These are phyloP conservation scores for Clitocybe nebularis DNA, from an alignment of 1,284 basidiomycete genomes.

Conservation along the genomic window DNA sequence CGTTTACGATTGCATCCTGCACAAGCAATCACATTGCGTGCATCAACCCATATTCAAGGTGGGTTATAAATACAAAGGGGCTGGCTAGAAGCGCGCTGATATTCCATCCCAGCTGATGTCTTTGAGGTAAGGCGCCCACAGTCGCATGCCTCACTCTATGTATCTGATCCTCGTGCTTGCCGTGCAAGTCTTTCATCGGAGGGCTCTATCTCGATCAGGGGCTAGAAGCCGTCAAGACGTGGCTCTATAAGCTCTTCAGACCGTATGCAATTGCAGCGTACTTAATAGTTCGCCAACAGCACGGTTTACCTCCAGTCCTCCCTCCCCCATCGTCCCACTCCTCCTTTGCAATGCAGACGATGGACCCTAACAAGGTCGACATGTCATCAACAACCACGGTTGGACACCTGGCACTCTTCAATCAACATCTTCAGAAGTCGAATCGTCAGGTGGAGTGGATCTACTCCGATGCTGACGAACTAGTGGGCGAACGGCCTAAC, in stretches of 20 bases:
- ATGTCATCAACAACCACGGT: constrained; percentile 25
- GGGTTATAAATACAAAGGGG: no score
- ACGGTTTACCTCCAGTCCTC: constrained; percentile 44
- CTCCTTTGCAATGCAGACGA: constrained; percentile 11
- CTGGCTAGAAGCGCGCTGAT: no score
- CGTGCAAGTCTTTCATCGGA: constrained; percentile 67
- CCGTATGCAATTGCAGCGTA: constrained; percentile 65
- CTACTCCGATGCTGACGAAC: constrained; percentile 46
- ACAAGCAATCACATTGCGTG: constrained; percentile 62
- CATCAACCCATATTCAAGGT: constrained; percentile 70
- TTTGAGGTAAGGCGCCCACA: constrained; percentile 74
- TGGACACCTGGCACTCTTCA: constrained; percentile 73
- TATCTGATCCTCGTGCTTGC: no score
- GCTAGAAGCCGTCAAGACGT: constrained; percentile 46
- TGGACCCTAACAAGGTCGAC: constrained; percentile 7
- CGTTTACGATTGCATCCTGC: constrained; percentile 60
- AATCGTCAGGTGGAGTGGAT: constrained; percentile 63
- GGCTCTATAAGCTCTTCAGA: constrained; percentile 57
- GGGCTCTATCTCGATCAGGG: constrained; percentile 69
- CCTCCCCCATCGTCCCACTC: constrained; percentile 23
- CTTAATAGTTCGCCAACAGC: constrained; percentile 53
- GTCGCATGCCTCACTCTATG: no score
- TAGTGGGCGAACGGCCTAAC: constrained; percentile 10
- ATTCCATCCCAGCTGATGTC: constrained; percentile 67
- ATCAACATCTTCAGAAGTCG: constrained; percentile 62